Evolutionary conservation across 2,329 filamentous ascomycete genomes (phyloP), one percentile per base, ranked within the genome.

Genomic region (Aspergillus quadricinctus): DNA sequence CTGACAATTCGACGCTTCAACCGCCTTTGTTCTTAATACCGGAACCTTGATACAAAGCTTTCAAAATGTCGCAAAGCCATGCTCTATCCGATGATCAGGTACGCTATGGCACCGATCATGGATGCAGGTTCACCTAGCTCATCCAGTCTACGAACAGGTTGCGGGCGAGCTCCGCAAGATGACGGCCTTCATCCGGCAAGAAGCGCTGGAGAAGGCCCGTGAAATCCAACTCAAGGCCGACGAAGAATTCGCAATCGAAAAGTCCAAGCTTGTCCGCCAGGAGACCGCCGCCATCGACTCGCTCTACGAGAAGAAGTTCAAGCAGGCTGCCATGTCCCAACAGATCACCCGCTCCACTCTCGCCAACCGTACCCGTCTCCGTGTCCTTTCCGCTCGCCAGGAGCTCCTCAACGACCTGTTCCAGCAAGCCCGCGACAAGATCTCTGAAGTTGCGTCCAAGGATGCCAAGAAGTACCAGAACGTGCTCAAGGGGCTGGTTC

Each of bases 131-230:
- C 14, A 60, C 57, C 46, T 58, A 59, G 59, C 56, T 62, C 50
- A 61, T 52, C 49, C 52, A 49, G 19, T 57, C 55, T 45, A 51
- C 53, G 37, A 51, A 56, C 57, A 97, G 92, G 94, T 99, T 83
- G 88, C 90, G 79, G 88, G 90, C 79, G 94, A 99, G 86, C 90
- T 99, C 79, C 92, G 90, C 83, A 99, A 99, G 86, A 99, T 99
- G 94, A 97, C 94, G 58, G 93, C 92, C 74, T 99, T 99, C 85
- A 99, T 99, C 86, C 90, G 92, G 77, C 94, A 97, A 80, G 94
- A 99, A 81, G 94, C 94, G 57, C 85, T 89, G 71, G 94, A 99
- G 76, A 99, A 99, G 80, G 92, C 92, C 69, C 89, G 89, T 74
- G 94, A 99, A 79, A 97, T 99, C 77, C 86, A 94, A 72, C 88